Conservation (phyloP, 352 stramenopile species). For the Phytophthora foliorum region DNA sequence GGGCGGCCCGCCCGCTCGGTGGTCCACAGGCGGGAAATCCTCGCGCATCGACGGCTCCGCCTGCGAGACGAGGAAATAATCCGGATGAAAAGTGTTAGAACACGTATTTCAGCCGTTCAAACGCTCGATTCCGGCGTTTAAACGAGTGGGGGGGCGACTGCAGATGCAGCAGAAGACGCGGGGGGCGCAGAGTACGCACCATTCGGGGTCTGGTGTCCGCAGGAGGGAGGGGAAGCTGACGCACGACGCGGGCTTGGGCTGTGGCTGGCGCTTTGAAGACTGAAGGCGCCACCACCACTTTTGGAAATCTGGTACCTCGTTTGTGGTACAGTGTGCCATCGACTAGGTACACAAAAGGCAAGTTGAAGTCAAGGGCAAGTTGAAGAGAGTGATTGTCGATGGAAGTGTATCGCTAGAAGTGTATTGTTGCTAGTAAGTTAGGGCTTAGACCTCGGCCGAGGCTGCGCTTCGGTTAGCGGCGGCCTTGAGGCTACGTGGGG, state of each 20-base stretch:
- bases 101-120: neutral
- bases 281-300: slow-evolving; percentile 31
- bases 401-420: too few species aligned
- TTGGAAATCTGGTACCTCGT: neutral
- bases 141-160: neutral
- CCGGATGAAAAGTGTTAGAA: neutral
- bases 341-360: neutral
- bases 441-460: slow-evolving; percentile 42
- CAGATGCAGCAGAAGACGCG: neutral
- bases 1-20: slow-evolving; percentile 25
- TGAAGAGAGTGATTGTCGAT: slow-evolving; percentile 6
- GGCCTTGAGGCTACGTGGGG: slow-evolving; percentile 51
- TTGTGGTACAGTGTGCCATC: neutral
- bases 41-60: slow-evolving; percentile 53
- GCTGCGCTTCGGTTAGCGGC: slow-evolving; percentile 25
- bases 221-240: slow-evolving; percentile 10
- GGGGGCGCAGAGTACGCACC: slow-evolving; percentile 14
- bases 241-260: slow-evolving; percentile 8
- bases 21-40: slow-evolving; percentile 53
- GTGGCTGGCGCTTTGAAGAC: slow-evolving; percentile 32
- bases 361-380: slow-evolving; percentile 24
- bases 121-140: neutral
- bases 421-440: slow-evolving; percentile 1
- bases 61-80: slow-evolving; percentile 11
- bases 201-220: slow-evolving; percentile 22